Percentiles rank a stretch among this genome's conserved stretches.
These are phyloP conservation scores for Vararia minispora DNA, from an alignment of 768 basidiomycete genomes.

Conservation along the genomic window DNA sequence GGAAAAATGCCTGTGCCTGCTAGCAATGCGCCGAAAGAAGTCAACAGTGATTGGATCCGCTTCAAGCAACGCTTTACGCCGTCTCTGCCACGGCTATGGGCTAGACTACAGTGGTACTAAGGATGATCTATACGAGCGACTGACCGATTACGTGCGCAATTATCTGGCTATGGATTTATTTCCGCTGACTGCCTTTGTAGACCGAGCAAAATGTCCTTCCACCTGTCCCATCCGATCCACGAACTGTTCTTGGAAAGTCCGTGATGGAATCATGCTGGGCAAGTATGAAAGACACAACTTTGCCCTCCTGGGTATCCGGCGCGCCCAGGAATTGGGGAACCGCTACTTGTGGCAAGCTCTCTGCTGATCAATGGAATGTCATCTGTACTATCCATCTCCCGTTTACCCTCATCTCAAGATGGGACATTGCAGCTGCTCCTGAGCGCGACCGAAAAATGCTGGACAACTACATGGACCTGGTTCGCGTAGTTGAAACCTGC, in stretches of 20 bases:
- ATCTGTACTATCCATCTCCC: slow-evolving; percentile 22
- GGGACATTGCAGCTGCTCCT: slow-evolving; percentile 17
- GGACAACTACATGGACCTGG: slow-evolving; percentile 22
- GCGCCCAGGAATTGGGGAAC: slow-evolving; percentile 25
- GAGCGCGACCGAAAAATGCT: slow-evolving; percentile 12
- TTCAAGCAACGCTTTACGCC: not conserved
- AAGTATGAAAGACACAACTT: slow-evolving; percentile 20
- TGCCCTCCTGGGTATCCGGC: slow-evolving; percentile 22
- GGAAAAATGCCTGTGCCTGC: not conserved
- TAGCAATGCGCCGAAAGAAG: not conserved
- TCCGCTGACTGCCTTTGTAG: not conserved
- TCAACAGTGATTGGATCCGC: not conserved
- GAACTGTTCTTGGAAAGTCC: slow-evolving; percentile 19
- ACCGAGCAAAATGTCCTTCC: not conserved
- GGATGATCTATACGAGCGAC: not conserved
- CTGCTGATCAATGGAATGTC: slow-evolving; percentile 25
- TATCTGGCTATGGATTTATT: too few relatives aligned
- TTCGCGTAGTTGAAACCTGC: slow-evolving; percentile 16
- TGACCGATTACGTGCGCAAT: not conserved
- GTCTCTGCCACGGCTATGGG: not conserved
- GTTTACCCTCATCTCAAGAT: slow-evolving; percentile 25
- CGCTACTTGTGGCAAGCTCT: slow-evolving; percentile 21
- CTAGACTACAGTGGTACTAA: not conserved
- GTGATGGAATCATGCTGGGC: slow-evolving; percentile 20
- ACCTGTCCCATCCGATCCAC: not conserved